Conservation (phyloP, 345 rosid species). For the Corchorus capsularis region DNA sequence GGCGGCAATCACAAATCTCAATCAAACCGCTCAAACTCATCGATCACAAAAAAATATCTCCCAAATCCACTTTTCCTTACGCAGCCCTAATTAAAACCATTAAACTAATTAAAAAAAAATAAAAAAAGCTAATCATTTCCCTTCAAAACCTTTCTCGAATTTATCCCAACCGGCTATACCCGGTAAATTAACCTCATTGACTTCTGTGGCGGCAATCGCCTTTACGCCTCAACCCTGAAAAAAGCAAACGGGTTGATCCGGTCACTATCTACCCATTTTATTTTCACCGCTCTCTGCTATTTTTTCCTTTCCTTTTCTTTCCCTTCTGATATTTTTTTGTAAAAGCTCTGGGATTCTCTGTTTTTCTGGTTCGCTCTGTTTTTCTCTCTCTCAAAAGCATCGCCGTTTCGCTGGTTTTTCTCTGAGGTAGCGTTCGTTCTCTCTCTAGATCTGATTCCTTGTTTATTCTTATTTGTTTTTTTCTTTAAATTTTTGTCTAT, state of each 20-base stretch:
- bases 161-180: slow-evolving; percentile 40
- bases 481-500: not conserved
- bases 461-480: not conserved
- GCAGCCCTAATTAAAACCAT: not conserved
- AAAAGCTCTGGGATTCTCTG: slow-evolving; percentile 19
- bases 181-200: slow-evolving; percentile 34
- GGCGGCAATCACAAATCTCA: slow-evolving; percentile 6
- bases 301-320: slow-evolving; percentile 16
- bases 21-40: not conserved
- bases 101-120: not conserved
- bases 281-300: slow-evolving; percentile 22
- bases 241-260: slow-evolving; percentile 37
- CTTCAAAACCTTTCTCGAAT: slow-evolving; percentile 13
- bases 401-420: slow-evolving; percentile 18
- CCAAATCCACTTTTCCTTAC: no score
- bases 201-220: slow-evolving; percentile 21
- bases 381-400: slow-evolving; percentile 32
- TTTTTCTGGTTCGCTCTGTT: slow-evolving; percentile 19
- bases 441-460: slow-evolving; percentile 8
- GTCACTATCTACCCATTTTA: slow-evolving; percentile 28
- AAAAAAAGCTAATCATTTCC: not conserved
- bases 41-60: not conserved
- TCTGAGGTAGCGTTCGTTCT: slow-evolving; percentile 27
- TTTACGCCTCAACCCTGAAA: not conserved
- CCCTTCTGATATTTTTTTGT: slow-evolving; percentile 16